Evolutionary conservation across 2,329 filamentous ascomycete genomes (phyloP).

Genomic region (Phaeoacremonium minimum): DNA sequence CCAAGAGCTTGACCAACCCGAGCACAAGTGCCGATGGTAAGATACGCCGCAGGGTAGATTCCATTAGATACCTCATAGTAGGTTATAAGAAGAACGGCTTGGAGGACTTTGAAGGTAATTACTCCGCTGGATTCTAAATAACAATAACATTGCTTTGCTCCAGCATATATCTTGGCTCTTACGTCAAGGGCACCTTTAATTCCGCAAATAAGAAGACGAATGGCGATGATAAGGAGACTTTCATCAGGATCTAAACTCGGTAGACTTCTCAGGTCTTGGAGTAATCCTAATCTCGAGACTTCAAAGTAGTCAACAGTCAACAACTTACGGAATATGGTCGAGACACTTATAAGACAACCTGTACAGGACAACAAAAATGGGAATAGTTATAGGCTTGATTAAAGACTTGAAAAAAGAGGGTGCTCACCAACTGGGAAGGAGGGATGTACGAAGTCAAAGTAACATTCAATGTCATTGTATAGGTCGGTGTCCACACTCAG

Average conservation of each 20-base stretch:
- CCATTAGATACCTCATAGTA: constrained; percentile 8
- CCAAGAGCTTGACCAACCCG: constrained; percentile 9
- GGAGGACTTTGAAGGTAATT: constrained; percentile 6
- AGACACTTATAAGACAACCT: no score
- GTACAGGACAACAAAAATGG: no score
- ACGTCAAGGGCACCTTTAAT: neutral
- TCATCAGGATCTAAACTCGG: constrained; percentile 1
- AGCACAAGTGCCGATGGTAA: constrained; percentile 9
- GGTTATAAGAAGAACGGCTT: constrained; percentile 6
- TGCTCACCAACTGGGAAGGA: constrained; percentile 9
- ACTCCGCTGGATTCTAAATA: constrained; percentile 6
- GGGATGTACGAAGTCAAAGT: constrained; percentile 7
- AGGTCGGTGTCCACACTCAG: constrained; percentile 1
- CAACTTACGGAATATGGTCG: no score
- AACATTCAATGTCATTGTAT: constrained; percentile 1
- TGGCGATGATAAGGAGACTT: constrained; percentile 3
- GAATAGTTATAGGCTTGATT: no score
- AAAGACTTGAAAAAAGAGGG: no score
- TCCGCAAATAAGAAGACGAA: constrained; percentile 3
- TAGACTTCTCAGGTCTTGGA: neutral
- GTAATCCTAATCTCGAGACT: constrained; percentile 6
- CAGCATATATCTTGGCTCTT: constrained; percentile 2
- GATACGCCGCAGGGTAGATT: constrained; percentile 9
- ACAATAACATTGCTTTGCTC: constrained; percentile 4
- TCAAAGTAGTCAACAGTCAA: no score